phyloP scores from a whole-genome alignment of 2,329 filamentous ascomycete species.

The Neonectria sp. region DNA sequence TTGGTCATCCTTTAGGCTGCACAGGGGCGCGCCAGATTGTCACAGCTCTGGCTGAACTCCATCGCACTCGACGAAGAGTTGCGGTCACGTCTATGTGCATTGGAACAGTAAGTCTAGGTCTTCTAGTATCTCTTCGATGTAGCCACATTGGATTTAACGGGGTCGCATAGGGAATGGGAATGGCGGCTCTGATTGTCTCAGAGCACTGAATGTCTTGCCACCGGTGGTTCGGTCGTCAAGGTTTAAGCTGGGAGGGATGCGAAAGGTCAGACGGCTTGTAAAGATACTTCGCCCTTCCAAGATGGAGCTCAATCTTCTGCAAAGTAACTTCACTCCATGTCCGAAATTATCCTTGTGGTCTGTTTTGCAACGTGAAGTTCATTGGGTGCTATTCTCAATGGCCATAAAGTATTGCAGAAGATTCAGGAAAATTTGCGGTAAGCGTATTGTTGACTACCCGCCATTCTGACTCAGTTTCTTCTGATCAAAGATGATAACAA shows the following conservation, averaged over 20 bases:
- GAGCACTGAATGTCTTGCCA: constrained; percentile 10
- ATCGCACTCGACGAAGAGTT: not conserved
- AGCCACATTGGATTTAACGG: constrained; percentile 25
- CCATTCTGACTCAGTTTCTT: too few relatives aligned
- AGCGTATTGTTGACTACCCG: too few relatives aligned
- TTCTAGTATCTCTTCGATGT: not conserved
- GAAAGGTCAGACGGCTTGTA: not conserved
- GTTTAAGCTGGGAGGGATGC: not conserved
- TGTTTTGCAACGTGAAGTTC: too few relatives aligned
- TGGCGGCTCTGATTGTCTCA: constrained; percentile 29
- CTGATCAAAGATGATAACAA: too few relatives aligned
- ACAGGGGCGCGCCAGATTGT: constrained; percentile 32
- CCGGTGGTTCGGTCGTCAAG: too few relatives aligned
- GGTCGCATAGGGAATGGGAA: constrained; percentile 27
- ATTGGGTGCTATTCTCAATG: too few relatives aligned
- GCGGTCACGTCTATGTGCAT: constrained; percentile 19
- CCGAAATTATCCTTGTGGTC: too few relatives aligned
- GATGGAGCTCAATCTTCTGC: too few relatives aligned
- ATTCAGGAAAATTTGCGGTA: too few relatives aligned
- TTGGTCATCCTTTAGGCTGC: constrained; percentile 38
- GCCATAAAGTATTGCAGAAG: too few relatives aligned
- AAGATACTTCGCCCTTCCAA: not conserved
- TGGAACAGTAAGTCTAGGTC: constrained; percentile 1
- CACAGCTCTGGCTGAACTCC: constrained; percentile 9
- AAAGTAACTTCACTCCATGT: too few relatives aligned